phyloP scores from a whole-genome alignment of 177 flowering plant genomes.

The Vitis hybrid region DNA sequence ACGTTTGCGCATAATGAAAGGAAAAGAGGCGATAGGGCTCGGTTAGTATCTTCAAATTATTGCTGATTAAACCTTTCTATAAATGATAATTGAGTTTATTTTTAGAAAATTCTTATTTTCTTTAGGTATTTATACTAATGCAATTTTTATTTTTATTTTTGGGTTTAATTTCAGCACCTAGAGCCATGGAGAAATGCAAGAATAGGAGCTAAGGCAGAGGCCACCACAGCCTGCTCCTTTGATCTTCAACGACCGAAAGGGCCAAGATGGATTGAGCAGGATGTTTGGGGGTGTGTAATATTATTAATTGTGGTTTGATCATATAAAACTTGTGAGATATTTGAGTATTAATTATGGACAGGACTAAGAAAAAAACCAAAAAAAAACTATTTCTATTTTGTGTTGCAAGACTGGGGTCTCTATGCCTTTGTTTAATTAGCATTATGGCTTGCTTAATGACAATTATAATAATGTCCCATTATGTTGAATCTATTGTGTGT shows the following conservation, averaged over 20 bases:
- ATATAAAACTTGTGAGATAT: slow-evolving; percentile 7
- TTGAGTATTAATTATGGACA: slow-evolving; percentile 12
- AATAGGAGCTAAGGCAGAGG: slow-evolving; percentile 26
- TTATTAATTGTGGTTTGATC: slow-evolving; percentile 1
- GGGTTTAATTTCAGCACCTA: slow-evolving; percentile 30
- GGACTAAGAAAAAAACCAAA: not conserved
- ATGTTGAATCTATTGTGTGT: slow-evolving; percentile 1
- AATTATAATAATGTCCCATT: slow-evolving; percentile 7
- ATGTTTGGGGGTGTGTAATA: slow-evolving; percentile 7
- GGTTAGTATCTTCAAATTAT: slow-evolving; percentile 34
- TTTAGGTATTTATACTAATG: not conserved
- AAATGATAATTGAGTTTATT: no score
- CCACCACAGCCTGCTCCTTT: slow-evolving; percentile 21
- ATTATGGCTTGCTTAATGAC: slow-evolving; percentile 13
- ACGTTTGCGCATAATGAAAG: slow-evolving; percentile 77
- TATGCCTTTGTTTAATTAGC: slow-evolving; percentile 12
- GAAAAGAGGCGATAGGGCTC: slow-evolving; percentile 72
- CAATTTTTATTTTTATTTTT: not conserved
- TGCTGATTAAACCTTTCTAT: not conserved
- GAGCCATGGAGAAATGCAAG: slow-evolving; percentile 52
- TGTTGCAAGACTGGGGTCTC: slow-evolving; percentile 10
- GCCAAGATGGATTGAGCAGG: slow-evolving; percentile 32
- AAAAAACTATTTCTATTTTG: not conserved
- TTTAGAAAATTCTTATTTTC: no score
- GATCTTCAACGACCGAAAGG: slow-evolving; percentile 14